Evolutionary conservation across 108 stramenopile genomes (phyloP), one percentile per base, ranked within the genome.

Genomic region (Chaetoceros muelleri): DNA sequence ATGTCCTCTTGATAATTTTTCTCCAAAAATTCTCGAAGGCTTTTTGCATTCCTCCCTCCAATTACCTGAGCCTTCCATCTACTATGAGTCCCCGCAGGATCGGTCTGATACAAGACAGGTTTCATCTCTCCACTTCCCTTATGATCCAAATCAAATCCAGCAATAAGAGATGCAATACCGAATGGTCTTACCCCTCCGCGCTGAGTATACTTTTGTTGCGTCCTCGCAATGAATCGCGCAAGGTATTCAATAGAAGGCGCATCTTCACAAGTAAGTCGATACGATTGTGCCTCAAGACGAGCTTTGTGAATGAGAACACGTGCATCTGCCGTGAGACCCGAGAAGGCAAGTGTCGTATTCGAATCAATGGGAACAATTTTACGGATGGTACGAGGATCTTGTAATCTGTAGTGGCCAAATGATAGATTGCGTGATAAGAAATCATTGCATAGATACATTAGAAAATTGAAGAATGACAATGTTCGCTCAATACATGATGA

Each of bases 161-260:
- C 86, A 5, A 94, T 48, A 29, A 95, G 72, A 29, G 87, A 82
- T 44, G 95, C 91, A 49, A 99, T 95, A 28, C 99, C 99, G 73
- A 99, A 99, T 17, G 99, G 99, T 48, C 99, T 89, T 23, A 98
- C 96, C 20, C 99, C 99, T 34, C 99, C 99, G 30, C 95, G 90
- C 72, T 99, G 99, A 27, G 99, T 99, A 81, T 99, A 99, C 60
- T 78, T 71, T 71, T 99, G 99, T 81, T 99, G 97, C 40, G 95
- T 95, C 45, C 87, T 75, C 20, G 99, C 97, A 45, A 99, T 84
- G 79, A 82, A 97, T 3, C 97, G 82, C 2, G 97, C 95, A 64
- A 98, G 65, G 75, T 99, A 99, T 61, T 99, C 99, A 40, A 96
- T 83, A 2, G 90, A 88, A 16, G 99, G 97, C 1, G 95, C 84